Evolutionary conservation across 169 alveolate genomes (phyloP).

Genomic region (Plasmodium gonderi): DNA sequence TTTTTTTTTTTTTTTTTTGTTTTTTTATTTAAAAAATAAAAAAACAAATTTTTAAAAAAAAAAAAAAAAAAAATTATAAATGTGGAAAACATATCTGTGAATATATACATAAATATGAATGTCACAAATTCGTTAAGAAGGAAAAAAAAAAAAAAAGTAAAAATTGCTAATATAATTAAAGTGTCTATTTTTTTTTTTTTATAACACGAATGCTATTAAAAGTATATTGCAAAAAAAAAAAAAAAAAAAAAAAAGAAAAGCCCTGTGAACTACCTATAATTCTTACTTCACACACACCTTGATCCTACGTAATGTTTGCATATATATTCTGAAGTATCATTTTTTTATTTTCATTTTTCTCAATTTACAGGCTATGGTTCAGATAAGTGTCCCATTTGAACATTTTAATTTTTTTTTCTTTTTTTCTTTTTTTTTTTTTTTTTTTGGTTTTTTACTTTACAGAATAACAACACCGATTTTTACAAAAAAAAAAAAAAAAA

Average conservation of each 20-base stretch:
- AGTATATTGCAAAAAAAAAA: too few species aligned
- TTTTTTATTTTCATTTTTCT: background rate
- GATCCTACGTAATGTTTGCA: too few species aligned
- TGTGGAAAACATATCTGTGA: background rate
- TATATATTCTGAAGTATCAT: too few species aligned
- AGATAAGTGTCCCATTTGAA: background rate
- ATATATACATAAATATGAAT: too few species aligned
- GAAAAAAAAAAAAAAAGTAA: background rate
- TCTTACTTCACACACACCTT: too few species aligned
- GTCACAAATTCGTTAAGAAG: background rate
- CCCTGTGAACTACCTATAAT: too few species aligned
- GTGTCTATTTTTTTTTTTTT: background rate
- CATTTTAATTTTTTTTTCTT: background rate
- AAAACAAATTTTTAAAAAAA: background rate
- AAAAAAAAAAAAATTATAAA: background rate
- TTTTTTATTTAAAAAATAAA: too few species aligned
- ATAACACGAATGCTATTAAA: background rate
- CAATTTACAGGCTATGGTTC: background rate
- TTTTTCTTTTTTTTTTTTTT: background rate
- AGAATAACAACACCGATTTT: background rate
- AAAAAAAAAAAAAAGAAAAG: too few species aligned
- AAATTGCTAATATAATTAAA: background rate
- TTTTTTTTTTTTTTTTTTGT: too few species aligned
- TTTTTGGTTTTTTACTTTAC: background rate
- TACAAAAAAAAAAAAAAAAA: conserved; percentile 19